Percentiles rank a stretch among this genome's conserved stretches.
Evolutionary conservation across 179 eudicot species (phyloP).

Genomic region (Heliamphora ciliata): DNA sequence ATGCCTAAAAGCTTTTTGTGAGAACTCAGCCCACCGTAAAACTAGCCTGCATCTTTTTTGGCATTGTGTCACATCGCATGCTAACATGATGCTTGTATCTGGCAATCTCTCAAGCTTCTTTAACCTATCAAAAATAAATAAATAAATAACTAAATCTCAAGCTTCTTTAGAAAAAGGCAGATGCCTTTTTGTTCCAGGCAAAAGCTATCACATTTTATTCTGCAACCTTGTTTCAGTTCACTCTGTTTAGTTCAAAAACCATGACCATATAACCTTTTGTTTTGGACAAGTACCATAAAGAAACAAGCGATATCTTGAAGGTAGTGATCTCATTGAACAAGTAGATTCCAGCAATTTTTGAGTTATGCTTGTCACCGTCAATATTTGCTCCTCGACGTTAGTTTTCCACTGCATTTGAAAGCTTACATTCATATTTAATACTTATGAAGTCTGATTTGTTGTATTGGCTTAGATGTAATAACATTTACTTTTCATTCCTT

Average conservation of each 20-base stretch:
- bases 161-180: background rate
- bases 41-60: background rate
- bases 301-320: background rate
- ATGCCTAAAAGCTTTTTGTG: background rate
- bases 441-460: background rate
- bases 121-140: too few species aligned
- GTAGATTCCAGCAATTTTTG: background rate
- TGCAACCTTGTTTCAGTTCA: background rate
- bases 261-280: background rate
- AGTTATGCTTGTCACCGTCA: background rate
- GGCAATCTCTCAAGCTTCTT: slow-evolving; percentile 6
- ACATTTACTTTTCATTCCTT: slow-evolving; percentile 15
- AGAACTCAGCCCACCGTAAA: background rate
- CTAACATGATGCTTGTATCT: background rate
- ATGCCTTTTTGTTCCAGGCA: background rate
- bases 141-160: background rate
- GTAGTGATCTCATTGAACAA: slow-evolving; percentile 4
- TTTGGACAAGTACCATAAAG: background rate
- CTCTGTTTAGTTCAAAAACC: background rate
- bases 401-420: background rate
- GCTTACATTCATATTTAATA: background rate
- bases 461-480: background rate
- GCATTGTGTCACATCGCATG: background rate
- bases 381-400: slow-evolving; percentile 1
- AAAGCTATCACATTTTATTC: background rate